Evolutionary conservation across 495 filamentous ascomycete genomes (phyloP).

Genomic region (Aspergillus steynii): DNA sequence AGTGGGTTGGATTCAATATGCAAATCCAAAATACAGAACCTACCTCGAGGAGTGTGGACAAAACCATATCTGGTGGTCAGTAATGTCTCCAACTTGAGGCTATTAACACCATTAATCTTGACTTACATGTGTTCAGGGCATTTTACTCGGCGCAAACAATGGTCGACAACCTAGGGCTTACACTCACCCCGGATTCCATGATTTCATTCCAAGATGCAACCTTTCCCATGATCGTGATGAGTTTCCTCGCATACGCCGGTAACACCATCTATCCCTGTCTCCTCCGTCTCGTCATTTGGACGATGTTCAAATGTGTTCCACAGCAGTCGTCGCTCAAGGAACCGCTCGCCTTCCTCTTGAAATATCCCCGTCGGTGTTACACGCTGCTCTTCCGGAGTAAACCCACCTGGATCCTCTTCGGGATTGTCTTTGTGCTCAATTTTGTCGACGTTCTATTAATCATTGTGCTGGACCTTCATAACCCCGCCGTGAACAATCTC

Average conservation of each 20-base stretch:
- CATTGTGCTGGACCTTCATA: slow-evolving; percentile 55
- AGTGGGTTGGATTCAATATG: slow-evolving; percentile 67
- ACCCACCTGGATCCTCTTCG: slow-evolving; percentile 64
- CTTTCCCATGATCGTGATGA: slow-evolving; percentile 66
- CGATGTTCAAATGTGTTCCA: slow-evolving; percentile 54
- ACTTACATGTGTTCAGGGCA: slow-evolving; percentile 22
- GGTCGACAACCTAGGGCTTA: slow-evolving; percentile 57
- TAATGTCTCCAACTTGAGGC: slow-evolving; percentile 6
- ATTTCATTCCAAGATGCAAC: slow-evolving; percentile 69
- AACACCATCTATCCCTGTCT: slow-evolving; percentile 83
- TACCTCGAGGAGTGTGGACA: slow-evolving; percentile 57
- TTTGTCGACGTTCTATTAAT: slow-evolving; percentile 59
- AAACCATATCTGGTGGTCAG: slow-evolving; percentile 69
- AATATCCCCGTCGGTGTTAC: slow-evolving; percentile 64
- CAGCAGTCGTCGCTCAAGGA: slow-evolving; percentile 28
- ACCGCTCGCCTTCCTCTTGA: slow-evolving; percentile 53
- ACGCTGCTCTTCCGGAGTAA: slow-evolving; percentile 60
- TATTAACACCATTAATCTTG: background rate
- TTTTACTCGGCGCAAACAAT: slow-evolving; percentile 38
- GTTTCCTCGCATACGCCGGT: slow-evolving; percentile 75
- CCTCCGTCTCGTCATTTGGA: slow-evolving; percentile 78
- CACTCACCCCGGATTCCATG: slow-evolving; percentile 83
- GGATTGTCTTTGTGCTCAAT: slow-evolving; percentile 57
- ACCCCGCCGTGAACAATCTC: slow-evolving; percentile 30
- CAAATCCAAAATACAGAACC: slow-evolving; percentile 50